These are phyloP conservation scores for Falciphora oryzae DNA, from an alignment of 2,329 filamentous ascomycete genomes.

Conservation along the genomic window DNA sequence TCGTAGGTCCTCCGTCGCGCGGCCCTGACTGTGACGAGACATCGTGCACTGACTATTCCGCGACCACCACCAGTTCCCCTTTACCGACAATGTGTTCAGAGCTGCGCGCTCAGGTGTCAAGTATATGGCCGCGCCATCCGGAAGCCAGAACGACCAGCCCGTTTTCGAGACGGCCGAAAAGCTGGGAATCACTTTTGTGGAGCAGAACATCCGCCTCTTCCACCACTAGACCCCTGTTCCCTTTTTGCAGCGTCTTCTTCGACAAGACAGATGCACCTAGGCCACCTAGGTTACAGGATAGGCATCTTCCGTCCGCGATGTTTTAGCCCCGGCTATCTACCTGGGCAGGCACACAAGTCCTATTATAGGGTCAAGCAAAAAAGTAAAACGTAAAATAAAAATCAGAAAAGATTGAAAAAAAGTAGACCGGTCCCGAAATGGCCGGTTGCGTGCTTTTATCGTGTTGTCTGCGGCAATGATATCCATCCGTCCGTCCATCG, in stretches of 20 bases:
- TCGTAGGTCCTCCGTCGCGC: conserved; percentile 55
- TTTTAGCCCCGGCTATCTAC: too few species aligned
- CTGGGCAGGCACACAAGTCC: not conserved
- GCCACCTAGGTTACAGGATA: too few species aligned
- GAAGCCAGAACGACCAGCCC: conserved; percentile 77
- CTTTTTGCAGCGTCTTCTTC: too few species aligned
- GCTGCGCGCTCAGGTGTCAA: conserved; percentile 83
- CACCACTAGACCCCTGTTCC: conserved; percentile 61
- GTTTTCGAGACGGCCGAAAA: conserved; percentile 89
- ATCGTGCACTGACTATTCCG: conserved; percentile 5
- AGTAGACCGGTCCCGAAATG: too few species aligned
- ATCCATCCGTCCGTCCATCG: not conserved
- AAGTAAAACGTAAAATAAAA: too few species aligned
- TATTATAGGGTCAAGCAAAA: too few species aligned
- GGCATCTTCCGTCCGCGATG: too few species aligned
- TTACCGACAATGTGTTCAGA: conserved; percentile 96
- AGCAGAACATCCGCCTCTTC: conserved; percentile 91
- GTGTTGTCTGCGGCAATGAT: too few species aligned
- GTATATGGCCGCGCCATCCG: conserved; percentile 90
- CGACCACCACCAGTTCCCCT: conserved; percentile 68
- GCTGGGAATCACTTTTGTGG: conserved; percentile 86
- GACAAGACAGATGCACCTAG: too few species aligned
- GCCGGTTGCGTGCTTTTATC: not conserved
- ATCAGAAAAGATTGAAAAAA: too few species aligned
- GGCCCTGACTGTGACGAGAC: conserved; percentile 6